Evolutionary conservation across 345 rosid genomes (phyloP).

Genomic region (Eutrema japonicum): DNA sequence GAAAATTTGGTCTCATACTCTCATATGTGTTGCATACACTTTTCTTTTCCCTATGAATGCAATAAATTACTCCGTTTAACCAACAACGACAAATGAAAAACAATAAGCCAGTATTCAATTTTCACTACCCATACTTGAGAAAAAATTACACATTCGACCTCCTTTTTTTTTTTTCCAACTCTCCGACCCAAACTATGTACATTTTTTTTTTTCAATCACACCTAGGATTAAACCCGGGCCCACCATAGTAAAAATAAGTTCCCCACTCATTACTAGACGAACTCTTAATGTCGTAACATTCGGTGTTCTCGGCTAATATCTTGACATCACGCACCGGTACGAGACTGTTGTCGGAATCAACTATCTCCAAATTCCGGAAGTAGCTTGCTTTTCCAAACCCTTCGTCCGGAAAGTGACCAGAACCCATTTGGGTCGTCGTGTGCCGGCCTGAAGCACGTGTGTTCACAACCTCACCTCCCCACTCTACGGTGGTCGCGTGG

Average conservation of each 20-base stretch:
- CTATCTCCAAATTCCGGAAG: slow-evolving; percentile 84
- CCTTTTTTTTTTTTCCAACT: neutral
- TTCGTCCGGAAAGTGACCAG: slow-evolving; percentile 85
- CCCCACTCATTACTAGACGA: slow-evolving; percentile 87
- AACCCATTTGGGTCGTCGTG: slow-evolving; percentile 96
- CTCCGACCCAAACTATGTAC: slow-evolving; percentile 29
- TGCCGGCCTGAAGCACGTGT: slow-evolving; percentile 76
- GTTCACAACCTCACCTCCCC: slow-evolving; percentile 99
- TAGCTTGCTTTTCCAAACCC: slow-evolving; percentile 90
- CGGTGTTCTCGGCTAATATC: slow-evolving; percentile 82
- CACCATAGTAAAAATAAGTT: slow-evolving; percentile 88
- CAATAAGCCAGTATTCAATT: slow-evolving; percentile 26
- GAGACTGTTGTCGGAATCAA: slow-evolving; percentile 86
- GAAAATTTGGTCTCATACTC: neutral
- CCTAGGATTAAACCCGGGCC: slow-evolving; percentile 78
- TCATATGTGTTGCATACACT: slow-evolving; percentile 16
- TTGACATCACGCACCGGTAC: slow-evolving; percentile 65
- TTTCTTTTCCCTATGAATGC: slow-evolving; percentile 6
- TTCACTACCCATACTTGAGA: slow-evolving; percentile 36
- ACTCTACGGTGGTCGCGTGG: slow-evolving; percentile 93
- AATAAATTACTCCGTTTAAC: slow-evolving; percentile 26
- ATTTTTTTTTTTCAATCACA: slow-evolving; percentile 57
- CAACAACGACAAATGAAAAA: slow-evolving; percentile 17
- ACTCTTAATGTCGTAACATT: slow-evolving; percentile 84
- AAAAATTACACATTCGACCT: slow-evolving; percentile 29